These are phyloP conservation scores for Cercospora sp. DNA, from an alignment of 2,329 filamentous ascomycete genomes.

Conservation along the genomic window DNA sequence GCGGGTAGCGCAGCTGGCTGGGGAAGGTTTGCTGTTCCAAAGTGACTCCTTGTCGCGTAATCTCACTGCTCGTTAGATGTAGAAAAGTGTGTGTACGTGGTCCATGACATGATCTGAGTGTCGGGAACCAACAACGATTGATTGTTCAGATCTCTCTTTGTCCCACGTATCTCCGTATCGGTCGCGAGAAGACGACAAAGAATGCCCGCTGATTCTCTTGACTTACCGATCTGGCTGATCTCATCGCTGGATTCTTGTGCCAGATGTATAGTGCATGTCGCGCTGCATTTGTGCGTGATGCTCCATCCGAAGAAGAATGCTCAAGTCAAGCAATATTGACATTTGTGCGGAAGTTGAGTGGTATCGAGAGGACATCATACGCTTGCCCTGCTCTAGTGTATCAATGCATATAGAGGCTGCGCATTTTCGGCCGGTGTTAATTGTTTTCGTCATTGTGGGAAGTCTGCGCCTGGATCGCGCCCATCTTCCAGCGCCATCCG, in stretches of 20 bases:
- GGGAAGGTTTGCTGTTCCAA: background rate
- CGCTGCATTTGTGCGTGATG: background rate
- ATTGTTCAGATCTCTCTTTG: background rate
- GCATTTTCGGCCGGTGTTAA: background rate
- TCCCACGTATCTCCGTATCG: background rate
- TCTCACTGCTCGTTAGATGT: background rate
- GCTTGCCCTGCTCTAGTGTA: too few species aligned
- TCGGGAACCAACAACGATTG: background rate
- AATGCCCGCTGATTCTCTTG: background rate
- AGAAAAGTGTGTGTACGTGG: background rate
- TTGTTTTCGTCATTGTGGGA: background rate
- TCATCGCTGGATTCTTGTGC: background rate
- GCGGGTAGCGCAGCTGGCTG: background rate
- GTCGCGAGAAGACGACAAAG: background rate
- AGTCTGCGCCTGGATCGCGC: background rate
- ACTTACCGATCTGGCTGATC: background rate
- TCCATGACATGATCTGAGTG: background rate
- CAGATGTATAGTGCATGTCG: background rate
- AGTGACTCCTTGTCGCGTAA: background rate
- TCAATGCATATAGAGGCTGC: too few species aligned
- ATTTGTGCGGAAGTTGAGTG: background rate
- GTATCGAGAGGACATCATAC: background rate
- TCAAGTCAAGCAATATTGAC: background rate
- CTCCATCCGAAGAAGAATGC: background rate
- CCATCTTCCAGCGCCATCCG: background rate